phyloP scores from a whole-genome alignment of 2,329 filamentous ascomycete genomes.

The Ceratocystis huliohia region DNA sequence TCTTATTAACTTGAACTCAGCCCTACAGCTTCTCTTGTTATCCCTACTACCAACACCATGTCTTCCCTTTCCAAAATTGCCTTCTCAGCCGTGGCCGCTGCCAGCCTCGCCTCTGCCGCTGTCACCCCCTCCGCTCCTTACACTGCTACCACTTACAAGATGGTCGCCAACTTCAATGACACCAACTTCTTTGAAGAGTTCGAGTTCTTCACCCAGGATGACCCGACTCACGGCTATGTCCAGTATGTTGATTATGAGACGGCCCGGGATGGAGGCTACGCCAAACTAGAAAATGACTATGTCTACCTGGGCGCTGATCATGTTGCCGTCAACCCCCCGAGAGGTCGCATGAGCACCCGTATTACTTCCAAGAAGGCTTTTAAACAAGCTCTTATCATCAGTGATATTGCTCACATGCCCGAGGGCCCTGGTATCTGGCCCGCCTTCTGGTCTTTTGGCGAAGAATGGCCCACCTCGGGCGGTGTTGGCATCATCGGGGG shows the following conservation, averaged over 20 bases:
- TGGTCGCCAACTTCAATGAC: conserved; percentile 37
- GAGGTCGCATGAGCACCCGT: conserved; percentile 56
- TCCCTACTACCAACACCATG: not conserved
- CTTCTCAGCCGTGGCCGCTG: conserved; percentile 10
- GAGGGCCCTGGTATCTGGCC: too few relatives aligned
- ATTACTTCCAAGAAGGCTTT: too few relatives aligned
- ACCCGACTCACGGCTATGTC: conserved; percentile 67
- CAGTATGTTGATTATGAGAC: conserved; percentile 47
- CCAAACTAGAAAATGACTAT: conserved; percentile 40
- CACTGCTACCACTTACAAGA: conserved; percentile 29
- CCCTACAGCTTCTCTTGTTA: not conserved
- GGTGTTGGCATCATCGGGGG: too few relatives aligned
- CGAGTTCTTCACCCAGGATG: conserved; percentile 42
- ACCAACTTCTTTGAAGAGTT: conserved; percentile 46
- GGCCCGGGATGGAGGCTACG: conserved; percentile 46
- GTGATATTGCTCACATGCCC: too few relatives aligned
- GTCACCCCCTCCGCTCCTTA: not conserved
- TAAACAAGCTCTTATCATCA: too few relatives aligned
- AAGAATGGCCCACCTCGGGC: too few relatives aligned
- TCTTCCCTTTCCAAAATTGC: conserved; percentile 15
- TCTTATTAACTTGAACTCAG: not conserved
- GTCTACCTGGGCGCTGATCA: conserved; percentile 61
- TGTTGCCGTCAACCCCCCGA: conserved; percentile 39
- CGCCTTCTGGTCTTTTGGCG: too few relatives aligned
- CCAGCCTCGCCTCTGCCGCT: conserved; percentile 8